Conservation (phyloP, 2,329 filamentous ascomycete species). For the Phialophora tarda region DNA sequence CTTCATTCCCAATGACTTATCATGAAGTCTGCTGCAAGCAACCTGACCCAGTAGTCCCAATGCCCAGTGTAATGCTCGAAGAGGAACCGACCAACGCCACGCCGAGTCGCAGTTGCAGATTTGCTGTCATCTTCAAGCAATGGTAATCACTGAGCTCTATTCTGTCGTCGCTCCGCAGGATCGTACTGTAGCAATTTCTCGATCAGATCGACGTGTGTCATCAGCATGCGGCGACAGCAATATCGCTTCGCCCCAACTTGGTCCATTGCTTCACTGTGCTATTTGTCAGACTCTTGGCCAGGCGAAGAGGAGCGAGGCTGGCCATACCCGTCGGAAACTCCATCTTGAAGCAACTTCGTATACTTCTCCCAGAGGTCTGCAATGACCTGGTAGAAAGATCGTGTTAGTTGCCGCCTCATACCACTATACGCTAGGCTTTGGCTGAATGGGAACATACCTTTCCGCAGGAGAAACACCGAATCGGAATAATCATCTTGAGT, state of each 20-base stretch:
- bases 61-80: neutral
- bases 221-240: slow-evolving; percentile 98
- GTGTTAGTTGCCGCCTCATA: slow-evolving; percentile 31
- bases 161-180: slow-evolving; percentile 33
- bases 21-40: neutral
- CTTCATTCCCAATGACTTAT: neutral
- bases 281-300: neutral
- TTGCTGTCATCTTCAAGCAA: neutral
- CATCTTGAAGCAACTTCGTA: slow-evolving; percentile 81
- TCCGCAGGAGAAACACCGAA: slow-evolving; percentile 98
- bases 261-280: slow-evolving; percentile 87
- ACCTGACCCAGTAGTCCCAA: neutral
- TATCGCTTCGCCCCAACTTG: slow-evolving; percentile 91
- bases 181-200: slow-evolving; percentile 92
- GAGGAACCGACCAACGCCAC: neutral
- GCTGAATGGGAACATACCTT: slow-evolving; percentile 68
- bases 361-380: slow-evolving; percentile 98
- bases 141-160: slow-evolving; percentile 9
- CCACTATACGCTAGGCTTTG: neutral
- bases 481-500: slow-evolving; percentile 91
- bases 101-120: neutral
- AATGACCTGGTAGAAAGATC: slow-evolving; percentile 71
- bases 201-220: slow-evolving; percentile 98
- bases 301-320: neutral
- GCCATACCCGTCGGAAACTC: slow-evolving; percentile 73